Evolutionary conservation across 1,139 yeast genomes (phyloP).

Genomic region (Zhuliangozyma blackwelliae): DNA sequence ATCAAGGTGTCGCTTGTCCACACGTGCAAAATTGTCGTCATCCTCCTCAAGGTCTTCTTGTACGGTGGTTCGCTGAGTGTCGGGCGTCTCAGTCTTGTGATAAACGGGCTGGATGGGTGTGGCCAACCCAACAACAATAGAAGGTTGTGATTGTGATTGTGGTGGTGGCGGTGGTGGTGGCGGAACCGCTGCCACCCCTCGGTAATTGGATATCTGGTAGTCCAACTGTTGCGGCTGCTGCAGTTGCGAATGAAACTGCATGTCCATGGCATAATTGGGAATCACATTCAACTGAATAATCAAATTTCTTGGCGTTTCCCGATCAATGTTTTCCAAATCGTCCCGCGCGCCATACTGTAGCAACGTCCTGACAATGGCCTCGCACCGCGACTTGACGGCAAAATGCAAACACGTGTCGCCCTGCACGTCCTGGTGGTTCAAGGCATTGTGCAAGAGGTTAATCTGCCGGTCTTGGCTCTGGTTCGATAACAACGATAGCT

Average conservation of each 20-base stretch:
- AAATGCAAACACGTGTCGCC: constrained; percentile 70
- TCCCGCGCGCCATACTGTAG: constrained; percentile 47
- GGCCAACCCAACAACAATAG: constrained; percentile 17
- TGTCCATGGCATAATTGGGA: constrained; percentile 9
- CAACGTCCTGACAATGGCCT: constrained; percentile 35
- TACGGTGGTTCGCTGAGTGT: constrained; percentile 44
- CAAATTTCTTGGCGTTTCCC: constrained; percentile 35
- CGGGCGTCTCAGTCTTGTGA: constrained; percentile 36
- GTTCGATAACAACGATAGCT: constrained; percentile 30
- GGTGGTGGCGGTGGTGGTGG: constrained; percentile 3
- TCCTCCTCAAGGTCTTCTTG: constrained; percentile 41
- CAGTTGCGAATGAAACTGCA: too few species aligned
- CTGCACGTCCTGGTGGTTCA: constrained; percentile 64
- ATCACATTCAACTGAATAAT: constrained; percentile 25
- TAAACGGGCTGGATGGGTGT: constrained; percentile 36
- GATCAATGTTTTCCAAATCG: constrained; percentile 37
- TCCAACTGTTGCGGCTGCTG: constrained; percentile 3
- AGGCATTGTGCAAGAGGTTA: constrained; percentile 53
- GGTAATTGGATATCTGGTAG: constrained; percentile 8
- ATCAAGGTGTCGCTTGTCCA: constrained; percentile 31
- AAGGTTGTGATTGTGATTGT: constrained; percentile 1
- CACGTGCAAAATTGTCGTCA: constrained; percentile 18
- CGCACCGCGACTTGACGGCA: constrained; percentile 46
- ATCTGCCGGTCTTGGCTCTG: constrained; percentile 24
- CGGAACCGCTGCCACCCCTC: constrained; percentile 8